A percentile compares a stretch with the other conserved stretches of the same genome.
Conservation (phyloP, 805 yeast genomes). For the Dipodascus geniculatus region DNA sequence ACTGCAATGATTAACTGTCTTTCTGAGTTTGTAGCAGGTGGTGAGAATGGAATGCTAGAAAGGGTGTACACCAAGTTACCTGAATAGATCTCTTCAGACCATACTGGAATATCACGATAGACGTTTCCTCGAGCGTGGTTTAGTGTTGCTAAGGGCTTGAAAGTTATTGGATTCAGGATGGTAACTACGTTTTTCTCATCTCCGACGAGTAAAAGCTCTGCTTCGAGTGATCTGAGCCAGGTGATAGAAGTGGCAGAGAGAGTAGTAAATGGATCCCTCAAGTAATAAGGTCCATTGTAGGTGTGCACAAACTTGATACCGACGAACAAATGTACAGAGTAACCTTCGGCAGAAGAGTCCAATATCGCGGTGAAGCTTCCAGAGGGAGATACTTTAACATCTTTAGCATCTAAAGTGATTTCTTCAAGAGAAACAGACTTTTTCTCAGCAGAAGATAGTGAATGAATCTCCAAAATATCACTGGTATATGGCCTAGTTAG, state of each 20-base stretch:
- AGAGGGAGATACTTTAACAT: constrained; percentile 12
- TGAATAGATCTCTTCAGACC: background rate
- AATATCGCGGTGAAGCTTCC: constrained; percentile 12
- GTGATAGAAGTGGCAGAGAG: background rate
- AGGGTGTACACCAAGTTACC: background rate
- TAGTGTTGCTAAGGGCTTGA: background rate
- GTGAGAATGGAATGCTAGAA: background rate
- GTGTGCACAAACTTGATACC: background rate
- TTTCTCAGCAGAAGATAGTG: background rate
- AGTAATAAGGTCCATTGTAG: background rate
- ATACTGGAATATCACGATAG: background rate
- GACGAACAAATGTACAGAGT: background rate
- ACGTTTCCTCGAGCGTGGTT: background rate
- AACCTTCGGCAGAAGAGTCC: constrained; percentile 13
- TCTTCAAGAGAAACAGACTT: background rate
- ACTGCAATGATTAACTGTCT: background rate
- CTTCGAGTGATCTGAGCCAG: background rate
- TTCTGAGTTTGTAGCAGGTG: background rate
- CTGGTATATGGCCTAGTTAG: constrained; percentile 6
- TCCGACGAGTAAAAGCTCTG: background rate
- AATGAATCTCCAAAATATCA: constrained; percentile 9
- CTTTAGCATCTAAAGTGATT: constrained; percentile 10
- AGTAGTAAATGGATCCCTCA: background rate
- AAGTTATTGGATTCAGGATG: background rate
- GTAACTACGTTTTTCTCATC: background rate